These are phyloP conservation scores for Ceratopteris richardii DNA, from an alignment of 75 land plant species.

Conservation along the genomic window DNA sequence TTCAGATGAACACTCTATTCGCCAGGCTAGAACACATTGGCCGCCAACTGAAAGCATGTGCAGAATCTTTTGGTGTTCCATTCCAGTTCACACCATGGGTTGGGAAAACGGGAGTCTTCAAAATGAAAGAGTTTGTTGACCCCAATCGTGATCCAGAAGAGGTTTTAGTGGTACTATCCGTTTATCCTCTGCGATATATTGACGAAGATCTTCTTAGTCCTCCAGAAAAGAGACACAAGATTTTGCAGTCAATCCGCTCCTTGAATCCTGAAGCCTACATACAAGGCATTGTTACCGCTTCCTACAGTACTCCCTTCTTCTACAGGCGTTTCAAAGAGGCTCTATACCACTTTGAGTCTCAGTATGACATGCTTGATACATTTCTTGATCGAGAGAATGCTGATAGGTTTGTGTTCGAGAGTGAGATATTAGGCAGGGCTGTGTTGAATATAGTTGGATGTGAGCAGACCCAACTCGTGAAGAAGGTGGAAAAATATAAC, in stretches of 20 bases:
- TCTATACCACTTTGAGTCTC: slow-evolving; percentile 48
- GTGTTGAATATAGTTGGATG: slow-evolving; percentile 72
- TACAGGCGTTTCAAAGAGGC: slow-evolving; percentile 71
- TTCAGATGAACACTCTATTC: slow-evolving; percentile 13
- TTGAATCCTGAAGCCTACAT: slow-evolving; percentile 62
- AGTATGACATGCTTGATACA: slow-evolving; percentile 62
- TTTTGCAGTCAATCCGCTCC: slow-evolving; percentile 44
- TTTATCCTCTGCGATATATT: slow-evolving; percentile 42
- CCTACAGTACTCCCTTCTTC: slow-evolving; percentile 75
- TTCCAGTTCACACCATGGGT: slow-evolving; percentile 73
- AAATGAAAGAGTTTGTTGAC: slow-evolving; percentile 42
- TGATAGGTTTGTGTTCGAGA: slow-evolving; percentile 48
- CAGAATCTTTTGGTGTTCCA: slow-evolving; percentile 46
- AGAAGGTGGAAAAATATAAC: slow-evolving; percentile 78
- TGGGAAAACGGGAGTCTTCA: slow-evolving; percentile 55
- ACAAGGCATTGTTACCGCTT: slow-evolving; percentile 58
- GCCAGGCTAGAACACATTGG: slow-evolving; percentile 21
- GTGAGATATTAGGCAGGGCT: slow-evolving; percentile 45
- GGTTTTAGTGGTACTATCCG: slow-evolving; percentile 50
- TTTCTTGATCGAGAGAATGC: slow-evolving; percentile 37
- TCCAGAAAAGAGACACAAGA: slow-evolving; percentile 47
- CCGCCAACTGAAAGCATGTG: slow-evolving; percentile 32
- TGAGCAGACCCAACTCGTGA: slow-evolving; percentile 67
- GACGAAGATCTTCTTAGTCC: slow-evolving; percentile 55
- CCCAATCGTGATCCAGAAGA: slow-evolving; percentile 31